A percentile compares a stretch with the other conserved stretches of the same genome.
Conservation (phyloP, 306 rosid species). For the Ziziphus jujuba region DNA sequence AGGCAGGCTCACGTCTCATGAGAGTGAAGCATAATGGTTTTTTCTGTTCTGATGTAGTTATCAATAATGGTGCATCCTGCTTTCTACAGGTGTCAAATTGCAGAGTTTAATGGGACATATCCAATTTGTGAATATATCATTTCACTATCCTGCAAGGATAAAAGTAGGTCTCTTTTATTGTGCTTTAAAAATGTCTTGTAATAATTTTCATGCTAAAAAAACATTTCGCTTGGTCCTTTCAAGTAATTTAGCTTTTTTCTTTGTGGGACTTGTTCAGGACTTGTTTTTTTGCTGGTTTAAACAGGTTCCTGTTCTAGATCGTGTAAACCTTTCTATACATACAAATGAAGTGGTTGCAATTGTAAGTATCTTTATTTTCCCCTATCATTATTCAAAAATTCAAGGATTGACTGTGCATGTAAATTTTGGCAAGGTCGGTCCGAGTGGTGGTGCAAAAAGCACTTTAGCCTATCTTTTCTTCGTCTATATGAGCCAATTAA, state of each 20-base stretch:
- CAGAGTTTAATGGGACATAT: conserved; percentile 55
- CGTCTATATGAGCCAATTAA: conserved; percentile 44
- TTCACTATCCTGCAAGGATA: conserved; percentile 60
- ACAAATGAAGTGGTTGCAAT: conserved; percentile 77
- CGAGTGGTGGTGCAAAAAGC: conserved; percentile 49
- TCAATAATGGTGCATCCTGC: conserved; percentile 22
- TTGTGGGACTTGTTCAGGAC: background rate
- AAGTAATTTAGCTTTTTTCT: conserved; percentile 10
- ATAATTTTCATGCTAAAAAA: too few relatives aligned
- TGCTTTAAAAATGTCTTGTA: too few relatives aligned
- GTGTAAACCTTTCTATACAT: conserved; percentile 49
- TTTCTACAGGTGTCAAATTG: conserved; percentile 57
- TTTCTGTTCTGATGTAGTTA: background rate
- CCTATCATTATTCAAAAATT: conserved; percentile 10
- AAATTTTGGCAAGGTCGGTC: conserved; percentile 39
- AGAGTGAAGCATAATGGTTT: background rate
- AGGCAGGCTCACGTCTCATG: conserved; percentile 41
- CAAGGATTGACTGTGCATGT: conserved; percentile 18
- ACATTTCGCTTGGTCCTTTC: background rate
- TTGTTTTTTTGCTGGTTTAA: conserved; percentile 18
- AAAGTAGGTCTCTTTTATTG: conserved; percentile 28
- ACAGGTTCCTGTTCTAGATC: conserved; percentile 61
- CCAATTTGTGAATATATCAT: conserved; percentile 66
- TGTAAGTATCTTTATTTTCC: conserved; percentile 38
- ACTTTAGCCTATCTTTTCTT: conserved; percentile 49